Conservation (phyloP, 2,329 filamentous ascomycete genomes). For the Dothideomycetes sp. region DNA sequence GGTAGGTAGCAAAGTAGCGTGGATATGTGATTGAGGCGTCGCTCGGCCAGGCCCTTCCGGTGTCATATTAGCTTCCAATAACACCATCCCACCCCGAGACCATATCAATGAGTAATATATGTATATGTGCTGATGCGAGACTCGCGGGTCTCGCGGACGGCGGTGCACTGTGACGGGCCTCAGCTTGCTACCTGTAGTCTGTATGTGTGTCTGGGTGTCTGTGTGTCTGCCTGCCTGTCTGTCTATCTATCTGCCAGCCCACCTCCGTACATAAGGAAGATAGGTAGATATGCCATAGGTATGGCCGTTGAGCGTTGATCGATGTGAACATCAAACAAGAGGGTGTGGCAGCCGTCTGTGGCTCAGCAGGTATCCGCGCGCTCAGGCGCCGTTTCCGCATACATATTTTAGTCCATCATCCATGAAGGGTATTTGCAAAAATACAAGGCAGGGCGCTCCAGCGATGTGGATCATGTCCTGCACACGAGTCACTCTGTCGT, state of each 20-base stretch:
- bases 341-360: slow-evolving; percentile 11
- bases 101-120: slow-evolving; percentile 8
- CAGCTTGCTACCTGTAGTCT: too few relatives aligned
- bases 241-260: too few relatives aligned
- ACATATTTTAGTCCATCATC: slow-evolving; percentile 12
- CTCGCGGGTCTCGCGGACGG: slow-evolving; percentile 5
- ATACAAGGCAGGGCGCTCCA: slow-evolving; percentile 13
- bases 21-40: slow-evolving; percentile 11
- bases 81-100: slow-evolving; percentile 8
- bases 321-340: too few relatives aligned
- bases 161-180: too few relatives aligned
- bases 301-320: too few relatives aligned
- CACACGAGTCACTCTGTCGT: slow-evolving; percentile 17
- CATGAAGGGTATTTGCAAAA: slow-evolving; percentile 12
- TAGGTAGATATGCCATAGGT: not conserved
- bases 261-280: too few relatives aligned
- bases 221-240: too few relatives aligned
- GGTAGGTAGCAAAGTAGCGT: too few relatives aligned
- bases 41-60: slow-evolving; percentile 8
- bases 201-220: too few relatives aligned
- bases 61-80: slow-evolving; percentile 6
- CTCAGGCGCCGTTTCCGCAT: slow-evolving; percentile 10
- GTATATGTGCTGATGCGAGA: too few relatives aligned
- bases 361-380: slow-evolving; percentile 12
- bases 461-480: slow-evolving; percentile 13